Evolutionary conservation across 2,329 filamentous ascomycete species (phyloP).

Genomic region (Botryosphaeria agaves): DNA sequence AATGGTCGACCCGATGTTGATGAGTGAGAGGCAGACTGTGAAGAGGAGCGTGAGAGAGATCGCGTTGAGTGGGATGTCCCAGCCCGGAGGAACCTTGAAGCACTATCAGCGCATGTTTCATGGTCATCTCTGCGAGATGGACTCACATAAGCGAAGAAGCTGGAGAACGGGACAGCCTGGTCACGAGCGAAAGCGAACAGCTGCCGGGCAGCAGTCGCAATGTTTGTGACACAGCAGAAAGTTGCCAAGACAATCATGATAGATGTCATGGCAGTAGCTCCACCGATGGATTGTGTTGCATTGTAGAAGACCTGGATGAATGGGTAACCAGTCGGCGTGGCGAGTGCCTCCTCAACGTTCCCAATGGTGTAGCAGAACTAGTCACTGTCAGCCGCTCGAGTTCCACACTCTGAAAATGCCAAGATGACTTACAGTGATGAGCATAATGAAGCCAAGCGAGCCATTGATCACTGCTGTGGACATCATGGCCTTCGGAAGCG

Average conservation of each 20-base stretch:
- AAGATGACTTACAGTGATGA: too few species aligned
- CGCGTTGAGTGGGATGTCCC: conserved; percentile 7
- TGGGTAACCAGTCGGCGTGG: conserved; percentile 9
- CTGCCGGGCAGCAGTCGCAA: conserved; percentile 11
- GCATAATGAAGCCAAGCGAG: conserved; percentile 2
- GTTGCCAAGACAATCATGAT: conserved; percentile 4
- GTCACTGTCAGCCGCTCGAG: too few species aligned
- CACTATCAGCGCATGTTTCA: background rate
- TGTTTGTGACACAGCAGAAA: conserved; percentile 8
- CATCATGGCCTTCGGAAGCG: conserved; percentile 9
- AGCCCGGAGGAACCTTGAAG: conserved; percentile 7
- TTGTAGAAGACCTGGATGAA: conserved; percentile 14
- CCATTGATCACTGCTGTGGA: conserved; percentile 6
- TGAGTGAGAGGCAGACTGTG: conserved; percentile 5
- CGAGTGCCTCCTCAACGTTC: conserved; percentile 1
- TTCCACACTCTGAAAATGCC: too few species aligned
- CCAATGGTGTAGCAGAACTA: conserved; percentile 3
- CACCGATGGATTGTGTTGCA: conserved; percentile 7
- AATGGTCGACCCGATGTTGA: conserved; percentile 9
- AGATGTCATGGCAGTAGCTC: conserved; percentile 2
- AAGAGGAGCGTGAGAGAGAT: conserved; percentile 7
- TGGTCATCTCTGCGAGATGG: background rate
- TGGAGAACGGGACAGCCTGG: conserved; percentile 11
- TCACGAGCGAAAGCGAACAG: conserved; percentile 13
- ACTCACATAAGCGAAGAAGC: conserved; percentile 6